These are phyloP conservation scores for Neocallimastix lanati DNA, from an alignment of 192 early-diverging fungal genomes.

Conservation along the genomic window DNA sequence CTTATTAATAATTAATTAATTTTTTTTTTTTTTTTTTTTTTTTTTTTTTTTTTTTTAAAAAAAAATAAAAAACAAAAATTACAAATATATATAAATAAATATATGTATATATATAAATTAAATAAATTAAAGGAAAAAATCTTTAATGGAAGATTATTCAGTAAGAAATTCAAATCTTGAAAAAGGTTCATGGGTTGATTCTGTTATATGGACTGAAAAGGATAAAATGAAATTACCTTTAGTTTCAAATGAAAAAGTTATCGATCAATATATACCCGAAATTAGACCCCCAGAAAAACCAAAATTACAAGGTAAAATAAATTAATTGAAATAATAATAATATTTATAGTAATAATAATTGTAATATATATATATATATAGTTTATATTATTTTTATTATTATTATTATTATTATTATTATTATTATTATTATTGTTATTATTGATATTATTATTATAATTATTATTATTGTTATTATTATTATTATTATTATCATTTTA, in stretches of 20 bases:
- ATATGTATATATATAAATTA: not conserved
- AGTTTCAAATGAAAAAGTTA: conserved; percentile 10
- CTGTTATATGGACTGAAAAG: conserved; percentile 65
- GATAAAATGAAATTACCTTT: conserved; percentile 21
- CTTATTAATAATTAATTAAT: too few species aligned
- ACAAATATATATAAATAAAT: not conserved
- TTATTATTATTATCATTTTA: too few species aligned
- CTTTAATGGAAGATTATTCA: not conserved
- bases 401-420: too few species aligned
- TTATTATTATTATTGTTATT: too few species aligned
- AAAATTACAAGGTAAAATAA: not conserved
- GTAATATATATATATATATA: not conserved
- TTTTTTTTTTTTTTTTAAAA: too few species aligned
- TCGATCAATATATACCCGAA: conserved; percentile 8
- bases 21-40: too few species aligned
- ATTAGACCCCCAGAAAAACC: not conserved
- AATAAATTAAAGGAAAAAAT: not conserved
- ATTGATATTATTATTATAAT: too few species aligned
- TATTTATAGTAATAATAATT: not conserved
- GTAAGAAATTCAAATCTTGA: conserved; percentile 40
- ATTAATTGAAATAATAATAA: too few species aligned
- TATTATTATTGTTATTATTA: too few species aligned
- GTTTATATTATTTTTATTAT: not conserved
- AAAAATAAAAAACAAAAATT: not conserved
- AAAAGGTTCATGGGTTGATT: conserved; percentile 47